These are phyloP conservation scores for Claviceps sp. DNA, from an alignment of 2,329 filamentous ascomycete genomes.

Conservation along the genomic window DNA sequence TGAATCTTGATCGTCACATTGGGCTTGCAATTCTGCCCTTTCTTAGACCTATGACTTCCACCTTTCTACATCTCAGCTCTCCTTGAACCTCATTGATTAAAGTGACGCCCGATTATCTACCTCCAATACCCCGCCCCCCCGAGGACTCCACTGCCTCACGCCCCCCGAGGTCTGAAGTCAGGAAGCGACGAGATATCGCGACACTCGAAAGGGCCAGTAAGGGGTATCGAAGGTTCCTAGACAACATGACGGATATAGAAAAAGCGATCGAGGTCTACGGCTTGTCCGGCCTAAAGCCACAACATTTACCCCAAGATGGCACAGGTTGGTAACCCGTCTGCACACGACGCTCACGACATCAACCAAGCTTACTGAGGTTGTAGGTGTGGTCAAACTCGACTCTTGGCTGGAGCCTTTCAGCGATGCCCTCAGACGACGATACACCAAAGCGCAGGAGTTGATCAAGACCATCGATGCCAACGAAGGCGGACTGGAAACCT, in stretches of 20 bases:
- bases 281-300: slow-evolving; percentile 25
- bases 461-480: slow-evolving; percentile 68
- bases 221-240: not conserved
- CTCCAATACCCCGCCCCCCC: not conserved
- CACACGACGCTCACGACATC: not conserved
- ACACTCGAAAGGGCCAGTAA: not conserved
- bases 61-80: not conserved
- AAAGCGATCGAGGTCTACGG: slow-evolving; percentile 3
- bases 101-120: not conserved
- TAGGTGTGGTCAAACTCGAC: slow-evolving; percentile 78
- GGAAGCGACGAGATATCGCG: not conserved
- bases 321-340: slow-evolving; percentile 41
- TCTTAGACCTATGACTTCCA: not conserved
- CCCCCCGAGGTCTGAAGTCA: not conserved
- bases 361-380: slow-evolving; percentile 3
- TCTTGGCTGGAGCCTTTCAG: slow-evolving; percentile 82
- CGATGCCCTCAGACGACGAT: slow-evolving; percentile 63
- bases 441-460: slow-evolving; percentile 71
- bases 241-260: slow-evolving; percentile 5
- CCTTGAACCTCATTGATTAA: not conserved
- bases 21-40: not conserved
- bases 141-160: not conserved
- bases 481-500: slow-evolving; percentile 85
- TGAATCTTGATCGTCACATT: not conserved
- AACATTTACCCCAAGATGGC: slow-evolving; percentile 50